phyloP scores from a whole-genome alignment of 106 monocot genomes.

The Amphibolis antarctica region DNA sequence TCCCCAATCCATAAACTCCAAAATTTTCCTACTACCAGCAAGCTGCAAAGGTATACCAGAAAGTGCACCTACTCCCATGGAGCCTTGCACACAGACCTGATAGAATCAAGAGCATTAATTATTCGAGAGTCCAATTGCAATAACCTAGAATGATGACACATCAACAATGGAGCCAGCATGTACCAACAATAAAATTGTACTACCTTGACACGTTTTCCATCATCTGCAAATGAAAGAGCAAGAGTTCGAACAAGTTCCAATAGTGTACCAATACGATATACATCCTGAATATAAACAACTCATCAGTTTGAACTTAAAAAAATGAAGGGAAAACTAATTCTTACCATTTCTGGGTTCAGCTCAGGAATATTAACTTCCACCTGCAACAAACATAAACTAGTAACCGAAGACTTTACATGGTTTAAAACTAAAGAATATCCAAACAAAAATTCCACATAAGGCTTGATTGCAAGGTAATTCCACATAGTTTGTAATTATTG shows the following conservation, averaged over 20 bases:
- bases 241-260: constrained; percentile 88
- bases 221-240: constrained; percentile 96
- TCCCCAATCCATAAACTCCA: constrained; percentile 98
- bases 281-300: constrained; percentile 53
- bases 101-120: not conserved
- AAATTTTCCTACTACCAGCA: constrained; percentile 78
- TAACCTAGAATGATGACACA: not conserved
- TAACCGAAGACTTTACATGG: not conserved
- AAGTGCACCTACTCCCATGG: constrained; percentile 97
- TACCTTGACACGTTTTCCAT: constrained; percentile 90
- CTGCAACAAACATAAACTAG: constrained; percentile 14
- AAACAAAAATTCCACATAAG: not conserved
- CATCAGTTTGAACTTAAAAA: constrained; percentile 16
- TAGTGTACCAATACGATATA: constrained; percentile 92
- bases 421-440: not conserved
- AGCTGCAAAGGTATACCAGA: constrained; percentile 95
- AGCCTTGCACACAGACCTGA: constrained; percentile 95
- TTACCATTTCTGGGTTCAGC: constrained; percentile 95
- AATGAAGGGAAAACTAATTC: not conserved
- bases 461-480: not conserved
- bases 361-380: constrained; percentile 97
- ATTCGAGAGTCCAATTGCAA: not conserved
- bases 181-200: not conserved
- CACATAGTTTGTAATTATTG: no score
- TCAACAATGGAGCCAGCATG: no score